A percentile compares a stretch with the other conserved stretches of the same genome.
These are phyloP conservation scores for Sugiyamaella neomexicana DNA, from an alignment of 1,139 yeast genomes.

Conservation along the genomic window DNA sequence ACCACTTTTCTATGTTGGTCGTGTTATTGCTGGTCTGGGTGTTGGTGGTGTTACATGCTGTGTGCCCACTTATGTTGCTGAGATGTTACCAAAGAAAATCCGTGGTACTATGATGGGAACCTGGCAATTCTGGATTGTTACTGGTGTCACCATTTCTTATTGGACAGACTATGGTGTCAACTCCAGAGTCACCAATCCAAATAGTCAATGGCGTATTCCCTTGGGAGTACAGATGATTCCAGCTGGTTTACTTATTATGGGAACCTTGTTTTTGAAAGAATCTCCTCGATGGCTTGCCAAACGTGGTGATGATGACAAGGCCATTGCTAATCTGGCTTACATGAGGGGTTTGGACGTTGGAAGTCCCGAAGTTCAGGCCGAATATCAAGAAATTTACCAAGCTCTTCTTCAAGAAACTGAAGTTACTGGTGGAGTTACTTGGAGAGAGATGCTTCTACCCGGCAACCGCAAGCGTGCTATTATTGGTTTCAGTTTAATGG, in stretches of 20 bases:
- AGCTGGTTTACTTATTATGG: conserved; percentile 52
- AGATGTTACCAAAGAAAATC: conserved; percentile 62
- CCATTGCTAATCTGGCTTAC: conserved; percentile 52
- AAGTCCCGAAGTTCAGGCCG: conserved; percentile 13
- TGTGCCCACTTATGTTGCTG: conserved; percentile 72
- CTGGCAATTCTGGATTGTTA: conserved; percentile 66
- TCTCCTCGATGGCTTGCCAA: conserved; percentile 75
- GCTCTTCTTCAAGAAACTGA: conserved; percentile 41
- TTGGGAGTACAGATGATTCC: conserved; percentile 71
- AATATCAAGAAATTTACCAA: conserved; percentile 16
- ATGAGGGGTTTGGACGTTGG: conserved; percentile 49
- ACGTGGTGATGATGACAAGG: conserved; percentile 65
- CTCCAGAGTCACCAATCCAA: conserved; percentile 33
- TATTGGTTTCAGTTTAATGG: conserved; percentile 59
- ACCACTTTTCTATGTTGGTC: conserved; percentile 68
- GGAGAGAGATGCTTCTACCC: conserved; percentile 49
- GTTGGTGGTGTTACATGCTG: conserved; percentile 71
- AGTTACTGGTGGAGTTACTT: conserved; percentile 45
- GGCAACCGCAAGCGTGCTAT: conserved; percentile 52
- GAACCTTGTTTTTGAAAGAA: conserved; percentile 59
- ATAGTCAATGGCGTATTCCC: conserved; percentile 61
- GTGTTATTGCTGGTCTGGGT: conserved; percentile 66
- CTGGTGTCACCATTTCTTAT: conserved; percentile 62
- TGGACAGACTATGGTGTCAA: conserved; percentile 60
- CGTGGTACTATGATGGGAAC: conserved; percentile 68